Evolutionary conservation across 495 filamentous ascomycete genomes (phyloP).

Genomic region (Jackrogersella minutella): DNA sequence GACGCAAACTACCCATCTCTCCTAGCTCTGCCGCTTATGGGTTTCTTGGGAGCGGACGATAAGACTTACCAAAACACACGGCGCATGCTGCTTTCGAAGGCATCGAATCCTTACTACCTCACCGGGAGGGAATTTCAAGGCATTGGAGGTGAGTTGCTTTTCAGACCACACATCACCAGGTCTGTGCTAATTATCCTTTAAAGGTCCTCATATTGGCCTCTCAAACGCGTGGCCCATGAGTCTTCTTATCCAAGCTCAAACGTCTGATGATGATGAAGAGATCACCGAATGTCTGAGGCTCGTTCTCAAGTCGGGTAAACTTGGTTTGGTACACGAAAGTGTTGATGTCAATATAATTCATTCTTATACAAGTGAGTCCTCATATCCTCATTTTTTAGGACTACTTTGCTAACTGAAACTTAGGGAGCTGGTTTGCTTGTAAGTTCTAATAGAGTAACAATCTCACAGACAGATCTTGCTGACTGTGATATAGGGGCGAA

Average conservation of each 20-base stretch:
- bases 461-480: neutral
- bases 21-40: slow-evolving; percentile 84
- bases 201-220: slow-evolving; percentile 75
- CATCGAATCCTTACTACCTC: slow-evolving; percentile 90
- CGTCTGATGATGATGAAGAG: slow-evolving; percentile 84
- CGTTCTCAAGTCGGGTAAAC: slow-evolving; percentile 73
- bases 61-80: slow-evolving; percentile 86
- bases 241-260: slow-evolving; percentile 88
- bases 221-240: slow-evolving; percentile 98
- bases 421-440: slow-evolving; percentile 93
- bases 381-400: neutral
- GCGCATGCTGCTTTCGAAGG: slow-evolving; percentile 82
- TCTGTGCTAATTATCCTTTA: slow-evolving; percentile 3
- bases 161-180: neutral
- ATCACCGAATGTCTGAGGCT: slow-evolving; percentile 74
- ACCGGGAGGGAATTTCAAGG: slow-evolving; percentile 81
- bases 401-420: slow-evolving; percentile 41
- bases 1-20: slow-evolving; percentile 96
- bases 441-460: slow-evolving; percentile 19
- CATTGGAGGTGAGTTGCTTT: slow-evolving; percentile 72
- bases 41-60: slow-evolving; percentile 75
- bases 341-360: slow-evolving; percentile 79
- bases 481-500: slow-evolving; percentile 69
- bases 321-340: slow-evolving; percentile 91
- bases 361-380: slow-evolving; percentile 77